phyloP scores from a whole-genome alignment of 495 filamentous ascomycete species.

The Parachaetomium inaequale region DNA sequence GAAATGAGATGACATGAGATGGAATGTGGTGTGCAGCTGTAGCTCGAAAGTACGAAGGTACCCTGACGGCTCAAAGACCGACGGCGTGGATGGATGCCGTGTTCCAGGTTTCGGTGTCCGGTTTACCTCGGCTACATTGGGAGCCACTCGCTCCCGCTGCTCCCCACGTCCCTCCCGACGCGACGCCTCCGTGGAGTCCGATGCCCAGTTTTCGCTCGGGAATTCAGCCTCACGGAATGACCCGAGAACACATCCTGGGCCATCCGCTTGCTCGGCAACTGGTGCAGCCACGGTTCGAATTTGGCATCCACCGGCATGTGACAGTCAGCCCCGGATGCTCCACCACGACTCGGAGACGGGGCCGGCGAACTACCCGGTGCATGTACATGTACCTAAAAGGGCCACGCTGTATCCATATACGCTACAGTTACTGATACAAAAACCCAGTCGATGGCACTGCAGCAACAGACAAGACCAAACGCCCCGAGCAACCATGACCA shows the following conservation, averaged over 20 bases:
- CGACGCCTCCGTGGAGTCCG: neutral
- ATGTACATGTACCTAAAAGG: neutral
- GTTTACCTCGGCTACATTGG: slow-evolving; percentile 4
- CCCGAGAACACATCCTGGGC: neutral
- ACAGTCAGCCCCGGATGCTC: neutral
- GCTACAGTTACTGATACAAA: slow-evolving; percentile 14
- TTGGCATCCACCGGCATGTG: neutral
- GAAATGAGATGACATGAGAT: neutral
- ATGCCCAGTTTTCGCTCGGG: neutral
- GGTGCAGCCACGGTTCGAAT: neutral
- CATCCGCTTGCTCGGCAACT: too few species aligned
- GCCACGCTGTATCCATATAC: neutral
- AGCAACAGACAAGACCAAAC: neutral
- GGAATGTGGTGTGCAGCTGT: neutral
- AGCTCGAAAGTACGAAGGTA: neutral
- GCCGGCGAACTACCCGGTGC: too few species aligned
- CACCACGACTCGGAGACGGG: neutral
- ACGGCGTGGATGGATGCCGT: neutral
- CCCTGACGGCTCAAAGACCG: neutral
- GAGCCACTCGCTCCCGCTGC: neutral
- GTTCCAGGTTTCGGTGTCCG: too few species aligned
- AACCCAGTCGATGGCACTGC: neutral
- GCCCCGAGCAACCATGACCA: neutral
- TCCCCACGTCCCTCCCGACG: neutral
- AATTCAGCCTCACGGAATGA: neutral